Percentiles rank a stretch among this genome's conserved stretches.
Conservation (phyloP, 169 alveolate species). For the Plasmodium yoelii region DNA sequence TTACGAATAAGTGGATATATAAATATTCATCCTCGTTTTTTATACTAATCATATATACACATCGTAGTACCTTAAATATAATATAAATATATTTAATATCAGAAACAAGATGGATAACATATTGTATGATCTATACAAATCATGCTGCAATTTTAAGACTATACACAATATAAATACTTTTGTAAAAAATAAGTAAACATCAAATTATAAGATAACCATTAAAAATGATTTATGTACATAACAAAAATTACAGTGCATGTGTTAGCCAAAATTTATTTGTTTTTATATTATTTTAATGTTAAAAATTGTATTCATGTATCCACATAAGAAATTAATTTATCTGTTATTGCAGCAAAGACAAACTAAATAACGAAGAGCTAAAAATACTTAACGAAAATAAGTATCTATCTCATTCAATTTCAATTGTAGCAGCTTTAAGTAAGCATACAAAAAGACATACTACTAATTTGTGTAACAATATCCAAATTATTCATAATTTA, state of each 20-base stretch:
- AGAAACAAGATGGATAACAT: slow-evolving; percentile 18
- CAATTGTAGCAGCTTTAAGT: slow-evolving; percentile 56
- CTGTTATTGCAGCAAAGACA: slow-evolving; percentile 42
- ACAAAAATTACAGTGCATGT: neutral
- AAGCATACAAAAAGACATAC: slow-evolving; percentile 1
- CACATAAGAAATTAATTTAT: too few species aligned
- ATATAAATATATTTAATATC: neutral
- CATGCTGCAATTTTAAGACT: slow-evolving; percentile 27
- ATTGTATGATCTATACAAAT: slow-evolving; percentile 16
- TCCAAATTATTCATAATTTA: neutral
- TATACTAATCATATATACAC: too few species aligned
- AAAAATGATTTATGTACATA: slow-evolving; percentile 1
- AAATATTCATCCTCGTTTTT: too few species aligned
- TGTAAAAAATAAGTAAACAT: slow-evolving; percentile 43
- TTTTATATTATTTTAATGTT: too few species aligned
- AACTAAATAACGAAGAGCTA: slow-evolving; percentile 38
- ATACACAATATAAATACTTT: slow-evolving; percentile 39
- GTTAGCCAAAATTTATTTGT: too few species aligned
- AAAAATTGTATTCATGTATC: too few species aligned
- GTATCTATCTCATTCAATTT: slow-evolving; percentile 37
- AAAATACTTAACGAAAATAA: slow-evolving; percentile 43
- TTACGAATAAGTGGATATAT: too few species aligned
- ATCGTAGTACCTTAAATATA: too few species aligned
- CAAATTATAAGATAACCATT: neutral
- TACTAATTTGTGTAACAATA: neutral